phyloP scores from a whole-genome alignment of 2,329 filamentous ascomycete genomes.

The Sporothrix protearum region DNA sequence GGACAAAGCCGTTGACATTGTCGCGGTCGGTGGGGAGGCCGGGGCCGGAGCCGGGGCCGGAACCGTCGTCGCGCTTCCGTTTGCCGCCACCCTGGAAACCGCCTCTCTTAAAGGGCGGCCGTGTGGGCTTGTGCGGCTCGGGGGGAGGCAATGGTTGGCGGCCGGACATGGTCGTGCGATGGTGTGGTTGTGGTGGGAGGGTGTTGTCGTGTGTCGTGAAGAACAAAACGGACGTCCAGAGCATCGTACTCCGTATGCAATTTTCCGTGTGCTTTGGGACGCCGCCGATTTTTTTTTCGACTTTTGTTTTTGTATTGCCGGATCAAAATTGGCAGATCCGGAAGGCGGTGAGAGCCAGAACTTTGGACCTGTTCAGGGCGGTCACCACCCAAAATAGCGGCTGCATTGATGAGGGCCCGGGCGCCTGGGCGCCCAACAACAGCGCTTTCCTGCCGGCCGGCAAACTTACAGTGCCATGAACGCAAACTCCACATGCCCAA shows the following conservation, averaged over 20 bases:
- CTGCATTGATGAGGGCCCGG: not conserved
- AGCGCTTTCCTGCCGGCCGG: conserved; percentile 2
- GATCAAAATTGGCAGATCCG: not conserved
- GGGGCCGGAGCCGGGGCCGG: not conserved
- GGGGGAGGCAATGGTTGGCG: conserved; percentile 20
- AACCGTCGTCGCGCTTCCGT: conserved; percentile 23
- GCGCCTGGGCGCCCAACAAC: not conserved
- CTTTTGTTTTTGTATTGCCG: conserved; percentile 21
- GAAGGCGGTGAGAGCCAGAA: conserved; percentile 15
- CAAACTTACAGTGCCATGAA: not conserved
- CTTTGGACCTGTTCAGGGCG: not conserved
- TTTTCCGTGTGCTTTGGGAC: not conserved
- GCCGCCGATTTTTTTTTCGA: conserved; percentile 14
- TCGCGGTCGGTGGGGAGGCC: conserved; percentile 1
- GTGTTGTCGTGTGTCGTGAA: not conserved
- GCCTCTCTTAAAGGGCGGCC: conserved; percentile 10
- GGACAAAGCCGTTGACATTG: conserved; percentile 16
- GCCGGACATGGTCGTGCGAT: conserved; percentile 16
- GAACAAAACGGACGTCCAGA: not conserved
- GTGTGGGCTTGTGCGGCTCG: conserved; percentile 19
- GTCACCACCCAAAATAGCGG: not conserved
- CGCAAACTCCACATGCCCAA: not conserved
- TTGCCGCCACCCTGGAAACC: conserved; percentile 17
- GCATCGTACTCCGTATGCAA: not conserved
- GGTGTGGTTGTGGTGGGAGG: not conserved